Conservation (phyloP, 1,284 basidiomycete species). For the Puccinia horiana region DNA sequence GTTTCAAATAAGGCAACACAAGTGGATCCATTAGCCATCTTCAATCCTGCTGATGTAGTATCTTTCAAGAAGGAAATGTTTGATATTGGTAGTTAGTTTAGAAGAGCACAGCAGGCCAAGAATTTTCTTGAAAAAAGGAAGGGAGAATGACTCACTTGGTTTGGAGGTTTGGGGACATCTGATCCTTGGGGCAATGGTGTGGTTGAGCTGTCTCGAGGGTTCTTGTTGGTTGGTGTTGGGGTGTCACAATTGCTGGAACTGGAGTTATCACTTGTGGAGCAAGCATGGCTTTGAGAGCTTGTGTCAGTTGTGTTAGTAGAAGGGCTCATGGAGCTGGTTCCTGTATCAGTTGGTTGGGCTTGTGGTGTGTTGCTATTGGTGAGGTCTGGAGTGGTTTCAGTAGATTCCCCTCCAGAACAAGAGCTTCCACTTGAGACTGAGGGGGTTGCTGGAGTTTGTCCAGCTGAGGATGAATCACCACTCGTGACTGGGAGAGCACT, state of each 20-base stretch:
- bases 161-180: not conserved
- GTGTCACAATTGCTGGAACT: not conserved
- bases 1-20: not conserved
- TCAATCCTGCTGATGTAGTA: not conserved
- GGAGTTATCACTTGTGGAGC: not conserved
- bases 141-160: not conserved
- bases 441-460: too few species aligned
- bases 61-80: not conserved
- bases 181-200: not conserved
- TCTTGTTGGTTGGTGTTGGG: not conserved
- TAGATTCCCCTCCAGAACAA: not conserved
- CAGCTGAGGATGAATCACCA: too few species aligned
- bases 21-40: not conserved
- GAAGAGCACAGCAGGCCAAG: not conserved
- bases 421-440: not conserved
- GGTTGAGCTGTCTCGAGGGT: not conserved
- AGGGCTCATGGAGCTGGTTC: not conserved
- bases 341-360: not conserved
- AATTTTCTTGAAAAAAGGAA: too few species aligned
- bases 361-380: not conserved
- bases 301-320: not conserved
- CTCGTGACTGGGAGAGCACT: too few species aligned
- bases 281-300: not conserved
- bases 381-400: not conserved
- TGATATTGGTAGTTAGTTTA: not conserved